phyloP scores from a whole-genome alignment of 1,284 basidiomycete species.

The Mycosarcoma mackinlayi region DNA sequence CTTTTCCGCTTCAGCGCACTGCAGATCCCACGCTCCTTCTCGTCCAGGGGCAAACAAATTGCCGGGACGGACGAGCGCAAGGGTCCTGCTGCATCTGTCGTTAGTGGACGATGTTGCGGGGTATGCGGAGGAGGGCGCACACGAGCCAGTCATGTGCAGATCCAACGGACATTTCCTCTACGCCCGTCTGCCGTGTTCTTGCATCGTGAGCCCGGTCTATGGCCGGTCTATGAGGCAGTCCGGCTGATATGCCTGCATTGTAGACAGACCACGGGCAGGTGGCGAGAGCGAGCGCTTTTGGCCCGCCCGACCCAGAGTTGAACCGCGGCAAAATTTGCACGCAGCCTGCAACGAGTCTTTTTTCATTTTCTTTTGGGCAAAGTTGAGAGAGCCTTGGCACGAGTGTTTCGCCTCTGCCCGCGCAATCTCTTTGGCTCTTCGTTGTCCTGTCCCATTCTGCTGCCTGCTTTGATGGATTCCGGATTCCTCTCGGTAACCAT shows the following conservation, averaged over 20 bases:
- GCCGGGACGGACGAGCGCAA: too few relatives aligned
- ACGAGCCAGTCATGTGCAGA: slow-evolving; percentile 12
- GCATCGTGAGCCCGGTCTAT: slow-evolving; percentile 13
- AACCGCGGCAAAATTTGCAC: slow-evolving; percentile 27
- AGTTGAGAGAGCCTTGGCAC: slow-evolving; percentile 3
- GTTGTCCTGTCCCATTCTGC: too few relatives aligned
- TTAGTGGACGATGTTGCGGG: background rate
- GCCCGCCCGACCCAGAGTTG: too few relatives aligned
- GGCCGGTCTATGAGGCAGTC: too few relatives aligned
- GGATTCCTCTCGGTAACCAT: too few relatives aligned
- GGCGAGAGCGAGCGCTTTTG: too few relatives aligned
- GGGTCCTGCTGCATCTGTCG: background rate
- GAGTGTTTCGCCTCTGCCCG: background rate
- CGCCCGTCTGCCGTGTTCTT: slow-evolving; percentile 9
- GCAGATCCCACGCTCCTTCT: too few relatives aligned
- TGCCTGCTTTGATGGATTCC: too few relatives aligned
- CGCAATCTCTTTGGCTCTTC: too few relatives aligned
- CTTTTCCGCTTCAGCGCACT: too few relatives aligned
- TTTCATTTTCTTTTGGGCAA: background rate
- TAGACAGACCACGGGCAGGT: slow-evolving; percentile 2
- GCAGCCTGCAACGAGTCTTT: slow-evolving; percentile 11
- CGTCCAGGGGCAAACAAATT: too few relatives aligned
- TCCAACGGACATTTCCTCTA: slow-evolving; percentile 4
- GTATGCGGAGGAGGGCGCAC: background rate
- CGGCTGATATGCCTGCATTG: slow-evolving; percentile 23